Percentiles rank a stretch among this genome's conserved stretches.
phyloP scores from a whole-genome alignment of 2,329 filamentous ascomycete genomes.

The Aspergillus caelatus region DNA sequence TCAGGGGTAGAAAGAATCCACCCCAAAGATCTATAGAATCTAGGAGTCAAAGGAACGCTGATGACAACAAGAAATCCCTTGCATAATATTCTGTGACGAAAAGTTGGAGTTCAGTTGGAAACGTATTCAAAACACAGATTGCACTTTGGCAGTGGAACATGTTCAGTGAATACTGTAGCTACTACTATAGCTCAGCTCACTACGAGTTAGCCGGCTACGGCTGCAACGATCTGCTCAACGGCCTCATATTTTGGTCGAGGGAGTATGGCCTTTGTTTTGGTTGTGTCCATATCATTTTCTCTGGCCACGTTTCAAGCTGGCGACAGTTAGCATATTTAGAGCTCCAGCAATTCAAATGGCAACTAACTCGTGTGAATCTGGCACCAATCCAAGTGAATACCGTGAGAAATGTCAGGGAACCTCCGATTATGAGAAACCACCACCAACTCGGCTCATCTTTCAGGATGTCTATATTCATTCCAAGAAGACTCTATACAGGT shows the following conservation, averaged over 20 bases:
- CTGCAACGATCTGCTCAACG: background rate
- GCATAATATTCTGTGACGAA: background rate
- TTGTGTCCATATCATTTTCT: background rate
- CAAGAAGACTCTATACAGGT: constrained; percentile 15
- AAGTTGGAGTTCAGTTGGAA: background rate
- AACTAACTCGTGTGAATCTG: constrained; percentile 12
- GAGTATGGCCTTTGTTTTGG: background rate
- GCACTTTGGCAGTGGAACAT: background rate
- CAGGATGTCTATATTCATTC: constrained; percentile 20
- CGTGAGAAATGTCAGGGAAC: constrained; percentile 9
- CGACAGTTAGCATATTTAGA: background rate
- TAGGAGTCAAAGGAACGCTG: no score
- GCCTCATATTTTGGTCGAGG: background rate
- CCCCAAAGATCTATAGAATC: no score
- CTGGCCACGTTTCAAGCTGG: background rate
- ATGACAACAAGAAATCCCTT: no score
- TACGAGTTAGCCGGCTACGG: background rate
- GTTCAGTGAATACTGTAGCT: no score
- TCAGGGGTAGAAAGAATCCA: no score
- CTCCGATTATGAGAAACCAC: constrained; percentile 17
- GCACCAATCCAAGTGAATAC: constrained; percentile 11
- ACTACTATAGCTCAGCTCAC: background rate
- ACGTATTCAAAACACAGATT: background rate
- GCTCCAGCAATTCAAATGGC: background rate
- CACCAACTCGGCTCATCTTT: constrained; percentile 13